Evolutionary conservation across 2,329 filamentous ascomycete species (phyloP), one percentile per base, ranked within the genome.

Genomic region (Trichoderma asperellum): DNA sequence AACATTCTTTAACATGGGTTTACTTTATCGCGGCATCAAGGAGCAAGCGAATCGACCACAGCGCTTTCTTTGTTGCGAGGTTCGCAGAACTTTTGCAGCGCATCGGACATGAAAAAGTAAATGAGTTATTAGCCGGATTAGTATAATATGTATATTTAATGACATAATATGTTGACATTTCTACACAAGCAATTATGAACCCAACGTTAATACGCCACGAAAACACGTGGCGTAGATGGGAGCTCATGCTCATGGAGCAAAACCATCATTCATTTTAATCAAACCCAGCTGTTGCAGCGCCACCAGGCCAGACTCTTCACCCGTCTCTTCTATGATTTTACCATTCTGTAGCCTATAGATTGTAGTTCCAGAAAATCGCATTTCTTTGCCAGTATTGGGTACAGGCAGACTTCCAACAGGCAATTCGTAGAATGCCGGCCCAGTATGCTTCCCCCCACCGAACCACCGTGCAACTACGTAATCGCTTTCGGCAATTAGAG

Each of bases 401-500:
- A 27, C 14, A 1, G 57, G 55, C 6, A 72, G 40, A 24, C 55
- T 66, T 5, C 71, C 71, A 10, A 72, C 60, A 34, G 70, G 55
- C 7, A 72, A 52, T 14, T 72, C 71, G 27, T 18, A 49, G 34
- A 72, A 72, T 16, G 71, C 71, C 18, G 61, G 66, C n/a, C 71
- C 71, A 10, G 71, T 72, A 43, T 72, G 70, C n/a, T 60, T 71
- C 2, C 71, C 71, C 12, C 71, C 71, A 0, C 71, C 71, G 21
- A 72, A 63, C 71, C 71, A 72, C 16, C 71, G 71, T 3, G 49
- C 71, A 52, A 72, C 70, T 2, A 72, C 70, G 40, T 70, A 71
- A 37, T 60, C 53, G 5, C 58, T 34, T 16, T 65, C 60, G 16
- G 71, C 67, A 35, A 72, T 72, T 10, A 64, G 55, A 6, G 61